Evolutionary conservation across 2,329 filamentous ascomycete species (phyloP).

Genomic region (Ophiosphaerella narmari): DNA sequence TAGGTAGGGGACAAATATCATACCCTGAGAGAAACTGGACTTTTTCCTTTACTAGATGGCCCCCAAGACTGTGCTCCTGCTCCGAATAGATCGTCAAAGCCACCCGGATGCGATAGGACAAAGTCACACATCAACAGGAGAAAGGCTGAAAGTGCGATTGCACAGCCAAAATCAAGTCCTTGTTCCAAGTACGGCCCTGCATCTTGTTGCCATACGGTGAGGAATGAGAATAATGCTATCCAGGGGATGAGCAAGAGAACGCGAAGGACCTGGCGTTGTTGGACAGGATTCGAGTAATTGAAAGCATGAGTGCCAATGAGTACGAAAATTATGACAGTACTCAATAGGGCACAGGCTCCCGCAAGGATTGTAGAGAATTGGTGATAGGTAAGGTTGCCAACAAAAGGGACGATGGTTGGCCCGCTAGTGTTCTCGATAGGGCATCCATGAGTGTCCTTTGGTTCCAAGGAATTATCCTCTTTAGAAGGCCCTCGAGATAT

Average conservation of each 20-base stretch:
- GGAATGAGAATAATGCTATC: slow-evolving; percentile 30
- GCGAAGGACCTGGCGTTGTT: slow-evolving; percentile 38
- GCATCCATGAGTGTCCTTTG: slow-evolving; percentile 11
- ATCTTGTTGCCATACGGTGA: slow-evolving; percentile 23
- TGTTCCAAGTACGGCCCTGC: slow-evolving; percentile 25
- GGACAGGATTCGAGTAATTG: slow-evolving; percentile 34
- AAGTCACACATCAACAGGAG: slow-evolving; percentile 40
- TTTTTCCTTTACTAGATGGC: slow-evolving; percentile 8
- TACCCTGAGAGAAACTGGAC: slow-evolving; percentile 36
- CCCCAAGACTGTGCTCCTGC: slow-evolving; percentile 18
- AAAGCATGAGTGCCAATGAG: slow-evolving; percentile 25
- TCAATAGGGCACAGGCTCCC: slow-evolving; percentile 24
- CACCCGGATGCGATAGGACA: slow-evolving; percentile 27
- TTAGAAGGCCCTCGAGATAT: slow-evolving; percentile 1
- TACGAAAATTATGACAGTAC: slow-evolving; percentile 15
- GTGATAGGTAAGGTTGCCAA: slow-evolving; percentile 31
- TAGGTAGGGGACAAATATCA: background rate
- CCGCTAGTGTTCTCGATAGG: slow-evolving; percentile 17
- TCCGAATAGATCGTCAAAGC: slow-evolving; percentile 38
- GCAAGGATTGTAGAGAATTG: slow-evolving; percentile 29
- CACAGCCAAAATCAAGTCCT: slow-evolving; percentile 33
- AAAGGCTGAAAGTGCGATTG: slow-evolving; percentile 36
- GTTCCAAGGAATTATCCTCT: background rate
- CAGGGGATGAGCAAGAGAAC: slow-evolving; percentile 32
- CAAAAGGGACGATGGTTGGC: slow-evolving; percentile 21